Evolutionary conservation across 1,284 basidiomycete species (phyloP).

Genomic region (Bjerkandera adusta): DNA sequence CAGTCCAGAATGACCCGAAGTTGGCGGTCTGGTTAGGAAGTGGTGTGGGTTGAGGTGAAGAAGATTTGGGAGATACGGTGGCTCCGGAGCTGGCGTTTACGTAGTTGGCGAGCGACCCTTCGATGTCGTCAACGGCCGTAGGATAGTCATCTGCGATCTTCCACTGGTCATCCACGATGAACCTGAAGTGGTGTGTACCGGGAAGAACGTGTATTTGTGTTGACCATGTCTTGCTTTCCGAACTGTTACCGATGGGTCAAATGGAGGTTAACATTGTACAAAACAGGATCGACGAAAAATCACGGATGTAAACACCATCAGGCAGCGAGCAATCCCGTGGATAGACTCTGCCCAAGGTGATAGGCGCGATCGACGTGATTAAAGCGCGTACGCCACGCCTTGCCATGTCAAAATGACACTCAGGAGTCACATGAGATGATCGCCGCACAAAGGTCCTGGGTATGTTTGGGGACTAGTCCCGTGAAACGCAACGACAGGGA

Average conservation of each 20-base stretch:
- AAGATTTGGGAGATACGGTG: slow-evolving; percentile 31
- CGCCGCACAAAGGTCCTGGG: too few relatives aligned
- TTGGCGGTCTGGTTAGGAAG: slow-evolving; percentile 34
- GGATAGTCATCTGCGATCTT: slow-evolving; percentile 78
- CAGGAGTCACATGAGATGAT: too few relatives aligned
- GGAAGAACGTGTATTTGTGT: slow-evolving; percentile 67
- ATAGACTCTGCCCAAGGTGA: too few relatives aligned
- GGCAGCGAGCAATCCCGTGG: too few relatives aligned
- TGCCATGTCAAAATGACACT: too few relatives aligned
- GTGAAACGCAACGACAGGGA: too few relatives aligned
- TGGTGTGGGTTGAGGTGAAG: slow-evolving; percentile 23
- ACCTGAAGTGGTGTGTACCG: slow-evolving; percentile 94
- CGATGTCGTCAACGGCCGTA: slow-evolving; percentile 86
- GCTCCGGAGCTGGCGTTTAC: slow-evolving; percentile 56
- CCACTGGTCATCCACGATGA: slow-evolving; percentile 93
- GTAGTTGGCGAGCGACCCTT: slow-evolving; percentile 95
- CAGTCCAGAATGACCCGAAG: slow-evolving; percentile 41
- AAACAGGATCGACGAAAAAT: background rate
- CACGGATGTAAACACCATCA: too few relatives aligned
- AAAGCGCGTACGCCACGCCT: too few relatives aligned
- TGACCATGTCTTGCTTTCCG: slow-evolving; percentile 39
- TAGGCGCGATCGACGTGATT: too few relatives aligned
- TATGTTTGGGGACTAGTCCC: too few relatives aligned
- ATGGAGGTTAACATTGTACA: background rate
- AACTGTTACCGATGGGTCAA: slow-evolving; percentile 20